Evolutionary conservation across 202 grass and related monocot genomes (phyloP).

Genomic region (Schoenoplectus triqueter): DNA sequence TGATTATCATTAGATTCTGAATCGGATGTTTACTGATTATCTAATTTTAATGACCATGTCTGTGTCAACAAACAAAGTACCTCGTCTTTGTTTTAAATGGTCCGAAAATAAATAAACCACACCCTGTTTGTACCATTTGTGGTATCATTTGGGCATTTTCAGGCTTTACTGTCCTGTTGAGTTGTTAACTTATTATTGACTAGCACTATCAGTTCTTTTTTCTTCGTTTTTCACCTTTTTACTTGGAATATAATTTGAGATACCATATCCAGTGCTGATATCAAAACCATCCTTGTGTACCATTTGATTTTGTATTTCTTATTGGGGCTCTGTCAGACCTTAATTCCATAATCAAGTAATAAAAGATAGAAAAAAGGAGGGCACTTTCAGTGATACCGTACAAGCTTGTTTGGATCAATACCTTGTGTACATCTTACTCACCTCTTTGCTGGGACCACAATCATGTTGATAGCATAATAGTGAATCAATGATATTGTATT

Average conservation of each 20-base stretch:
- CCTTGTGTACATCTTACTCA: constrained; percentile 11
- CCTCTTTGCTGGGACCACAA: background rate
- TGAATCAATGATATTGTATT: constrained; percentile 2
- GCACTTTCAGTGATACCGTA: constrained; percentile 20
- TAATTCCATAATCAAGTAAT: constrained; percentile 14
- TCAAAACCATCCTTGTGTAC: background rate
- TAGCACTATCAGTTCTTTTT: background rate
- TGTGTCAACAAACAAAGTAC: too few relatives aligned
- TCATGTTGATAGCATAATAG: background rate
- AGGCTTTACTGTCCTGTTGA: background rate
- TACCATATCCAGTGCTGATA: background rate
- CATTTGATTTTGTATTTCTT: background rate
- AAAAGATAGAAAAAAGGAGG: background rate
- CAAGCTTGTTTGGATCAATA: constrained; percentile 11
- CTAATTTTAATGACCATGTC: background rate
- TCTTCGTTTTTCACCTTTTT: too few relatives aligned
- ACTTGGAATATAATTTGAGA: background rate
- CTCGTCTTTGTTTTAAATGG: background rate
- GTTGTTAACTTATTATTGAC: background rate
- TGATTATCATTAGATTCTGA: too few relatives aligned
- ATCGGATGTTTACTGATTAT: too few relatives aligned
- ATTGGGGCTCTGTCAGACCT: background rate
- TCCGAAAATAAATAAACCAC: background rate
- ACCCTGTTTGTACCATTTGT: background rate
- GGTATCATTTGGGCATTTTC: background rate